phyloP scores from a whole-genome alignment of 805 yeast species.

The Ogataea trehalophila region DNA sequence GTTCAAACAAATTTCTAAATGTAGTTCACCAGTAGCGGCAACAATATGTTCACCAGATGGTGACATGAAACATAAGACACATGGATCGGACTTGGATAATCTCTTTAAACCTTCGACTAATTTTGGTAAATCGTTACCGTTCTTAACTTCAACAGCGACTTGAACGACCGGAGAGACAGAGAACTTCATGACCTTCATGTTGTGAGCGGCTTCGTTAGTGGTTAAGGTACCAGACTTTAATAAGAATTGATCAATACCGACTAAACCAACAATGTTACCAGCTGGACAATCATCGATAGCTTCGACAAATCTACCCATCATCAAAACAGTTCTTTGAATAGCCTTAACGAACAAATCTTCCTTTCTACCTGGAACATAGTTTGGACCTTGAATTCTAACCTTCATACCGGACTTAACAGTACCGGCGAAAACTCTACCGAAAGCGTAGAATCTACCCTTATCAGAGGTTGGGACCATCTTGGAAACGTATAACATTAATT shows the following conservation, averaged over 20 bases:
- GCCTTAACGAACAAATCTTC: conserved; percentile 96
- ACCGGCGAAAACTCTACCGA: conserved; percentile 99
- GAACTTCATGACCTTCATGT: conserved; percentile 99
- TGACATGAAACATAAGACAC: conserved; percentile 83
- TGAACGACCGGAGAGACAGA: conserved; percentile 99
- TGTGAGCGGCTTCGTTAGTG: conserved; percentile 95
- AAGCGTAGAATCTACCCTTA: conserved; percentile 99
- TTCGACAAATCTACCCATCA: conserved; percentile 99
- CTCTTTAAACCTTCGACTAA: conserved; percentile 99
- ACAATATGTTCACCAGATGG: conserved; percentile 99
- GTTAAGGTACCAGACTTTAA: conserved; percentile 99
- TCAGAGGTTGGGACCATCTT: conserved; percentile 99
- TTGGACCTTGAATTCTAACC: conserved; percentile 99
- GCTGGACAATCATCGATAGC: conserved; percentile 99
- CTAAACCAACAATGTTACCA: conserved; percentile 99
- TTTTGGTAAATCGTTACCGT: conserved; percentile 99
- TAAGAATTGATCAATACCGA: conserved; percentile 99
- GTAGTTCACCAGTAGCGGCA: conserved; percentile 99
- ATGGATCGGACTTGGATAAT: conserved; percentile 98
- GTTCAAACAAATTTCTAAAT: conserved; percentile 93
- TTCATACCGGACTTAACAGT: conserved; percentile 98
- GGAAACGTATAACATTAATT: conserved; percentile 98
- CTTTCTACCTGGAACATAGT: conserved; percentile 98
- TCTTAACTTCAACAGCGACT: conserved; percentile 99
- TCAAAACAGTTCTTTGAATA: conserved; percentile 97